Percentiles rank a stretch among this genome's conserved stretches.
Evolutionary conservation across 257 asterid species (phyloP).

Genomic region (Solanum corneliomulleri): DNA sequence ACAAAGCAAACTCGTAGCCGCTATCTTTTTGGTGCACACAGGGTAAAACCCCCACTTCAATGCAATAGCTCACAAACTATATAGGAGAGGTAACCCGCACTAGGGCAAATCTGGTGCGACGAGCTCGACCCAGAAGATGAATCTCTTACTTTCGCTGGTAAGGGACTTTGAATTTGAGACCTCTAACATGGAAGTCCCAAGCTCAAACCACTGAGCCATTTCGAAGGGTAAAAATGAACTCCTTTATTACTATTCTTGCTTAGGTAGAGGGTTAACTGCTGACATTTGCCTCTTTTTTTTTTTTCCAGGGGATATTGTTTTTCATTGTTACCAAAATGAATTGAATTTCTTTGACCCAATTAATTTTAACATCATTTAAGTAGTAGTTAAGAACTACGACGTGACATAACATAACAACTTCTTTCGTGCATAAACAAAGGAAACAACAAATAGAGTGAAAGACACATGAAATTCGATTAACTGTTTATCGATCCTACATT

Average conservation of each 20-base stretch:
- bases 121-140: no score
- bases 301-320: neutral
- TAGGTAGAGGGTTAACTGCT: neutral
- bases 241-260: neutral
- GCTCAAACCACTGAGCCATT: accelerated
- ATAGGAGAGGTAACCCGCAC: no score
- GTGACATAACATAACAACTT: neutral
- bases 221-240: no score
- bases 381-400: neutral
- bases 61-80: no score
- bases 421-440: neutral
- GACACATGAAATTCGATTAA: neutral
- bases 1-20: accelerated
- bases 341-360: neutral
- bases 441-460: neutral
- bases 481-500: neutral
- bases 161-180: no score
- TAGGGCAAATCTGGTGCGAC: no score
- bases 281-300: neutral
- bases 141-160: no score
- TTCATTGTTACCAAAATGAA: neutral
- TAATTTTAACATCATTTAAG: neutral
- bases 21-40: no score
- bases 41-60: accelerated
- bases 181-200: no score